Evolutionary conservation across 1,284 basidiomycete genomes (phyloP).

Genomic region (Cystobasidium pallidum): DNA sequence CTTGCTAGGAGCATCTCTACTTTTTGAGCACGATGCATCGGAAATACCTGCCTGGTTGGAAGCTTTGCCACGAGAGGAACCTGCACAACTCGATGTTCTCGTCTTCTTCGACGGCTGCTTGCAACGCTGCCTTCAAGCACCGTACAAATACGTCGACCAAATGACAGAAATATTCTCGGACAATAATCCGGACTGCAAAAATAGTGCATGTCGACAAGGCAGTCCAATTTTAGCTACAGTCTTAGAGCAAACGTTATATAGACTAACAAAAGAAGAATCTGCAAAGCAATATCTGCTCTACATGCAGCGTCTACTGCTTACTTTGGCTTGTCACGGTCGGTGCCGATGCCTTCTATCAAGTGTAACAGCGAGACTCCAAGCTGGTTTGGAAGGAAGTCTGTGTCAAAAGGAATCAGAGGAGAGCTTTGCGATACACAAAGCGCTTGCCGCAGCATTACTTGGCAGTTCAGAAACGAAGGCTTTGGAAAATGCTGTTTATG

Average conservation of each 20-base stretch:
- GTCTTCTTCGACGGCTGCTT: conserved; percentile 83
- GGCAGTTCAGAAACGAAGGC: background rate
- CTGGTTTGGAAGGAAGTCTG: background rate
- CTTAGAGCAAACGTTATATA: conserved; percentile 73
- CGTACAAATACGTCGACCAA: conserved; percentile 84
- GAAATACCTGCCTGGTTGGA: conserved; percentile 78
- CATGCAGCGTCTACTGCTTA: conserved; percentile 4
- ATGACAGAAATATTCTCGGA: conserved; percentile 2
- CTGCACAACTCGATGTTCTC: conserved; percentile 68
- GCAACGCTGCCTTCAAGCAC: conserved; percentile 78
- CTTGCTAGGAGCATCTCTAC: conserved; percentile 68
- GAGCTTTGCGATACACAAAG: background rate
- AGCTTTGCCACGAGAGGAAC: conserved; percentile 57
- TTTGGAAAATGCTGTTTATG: background rate
- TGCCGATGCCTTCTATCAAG: conserved; percentile 24
- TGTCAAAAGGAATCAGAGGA: background rate
- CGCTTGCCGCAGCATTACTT: background rate
- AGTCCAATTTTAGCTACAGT: conserved; percentile 77
- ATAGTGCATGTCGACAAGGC: conserved; percentile 49
- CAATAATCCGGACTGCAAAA: background rate
- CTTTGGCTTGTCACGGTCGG: conserved; percentile 2
- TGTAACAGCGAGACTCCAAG: background rate
- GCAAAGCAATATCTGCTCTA: conserved; percentile 16
- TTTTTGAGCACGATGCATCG: conserved; percentile 77
- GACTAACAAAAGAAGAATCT: conserved; percentile 28